Percentiles rank a stretch among this genome's conserved stretches.
phyloP scores from a whole-genome alignment of 148 eudicot species.

The Chenopodium quinoa region DNA sequence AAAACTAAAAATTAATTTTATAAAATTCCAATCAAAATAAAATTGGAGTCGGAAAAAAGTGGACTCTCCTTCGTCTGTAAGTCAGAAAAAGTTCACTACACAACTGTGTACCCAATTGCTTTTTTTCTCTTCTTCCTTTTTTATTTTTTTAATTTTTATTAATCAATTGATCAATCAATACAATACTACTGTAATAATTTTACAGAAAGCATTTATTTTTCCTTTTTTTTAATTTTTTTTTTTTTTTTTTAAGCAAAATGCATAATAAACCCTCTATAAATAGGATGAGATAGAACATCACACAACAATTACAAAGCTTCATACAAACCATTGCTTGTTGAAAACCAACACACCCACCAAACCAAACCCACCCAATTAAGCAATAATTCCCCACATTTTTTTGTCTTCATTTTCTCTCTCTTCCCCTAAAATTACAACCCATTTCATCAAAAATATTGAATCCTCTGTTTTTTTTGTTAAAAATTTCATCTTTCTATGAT shows the following conservation, averaged over 20 bases:
- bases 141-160: not conserved
- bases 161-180: slow-evolving; percentile 6
- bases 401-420: not conserved
- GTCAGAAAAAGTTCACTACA: slow-evolving; percentile 28
- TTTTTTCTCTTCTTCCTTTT: not conserved
- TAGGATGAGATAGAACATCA: slow-evolving; percentile 17
- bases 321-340: not conserved
- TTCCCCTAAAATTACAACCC: slow-evolving; percentile 1
- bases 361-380: not conserved
- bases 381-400: slow-evolving; percentile 10
- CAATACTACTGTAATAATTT: no score
- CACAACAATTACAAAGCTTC: slow-evolving; percentile 17
- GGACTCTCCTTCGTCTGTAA: slow-evolving; percentile 19
- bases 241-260: slow-evolving; percentile 14
- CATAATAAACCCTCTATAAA: slow-evolving; percentile 28
- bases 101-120: not conserved
- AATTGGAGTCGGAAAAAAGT: slow-evolving; percentile 5
- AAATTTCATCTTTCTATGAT: not conserved
- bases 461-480: not conserved
- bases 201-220: not conserved
- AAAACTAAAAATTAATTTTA: not conserved
- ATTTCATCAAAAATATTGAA: not conserved
- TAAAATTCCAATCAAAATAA: not conserved
- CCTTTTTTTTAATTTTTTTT: not conserved
- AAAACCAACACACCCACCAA: not conserved